These are phyloP conservation scores for Yamadazyma sp. DNA, from an alignment of 805 yeast species.

Conservation along the genomic window DNA sequence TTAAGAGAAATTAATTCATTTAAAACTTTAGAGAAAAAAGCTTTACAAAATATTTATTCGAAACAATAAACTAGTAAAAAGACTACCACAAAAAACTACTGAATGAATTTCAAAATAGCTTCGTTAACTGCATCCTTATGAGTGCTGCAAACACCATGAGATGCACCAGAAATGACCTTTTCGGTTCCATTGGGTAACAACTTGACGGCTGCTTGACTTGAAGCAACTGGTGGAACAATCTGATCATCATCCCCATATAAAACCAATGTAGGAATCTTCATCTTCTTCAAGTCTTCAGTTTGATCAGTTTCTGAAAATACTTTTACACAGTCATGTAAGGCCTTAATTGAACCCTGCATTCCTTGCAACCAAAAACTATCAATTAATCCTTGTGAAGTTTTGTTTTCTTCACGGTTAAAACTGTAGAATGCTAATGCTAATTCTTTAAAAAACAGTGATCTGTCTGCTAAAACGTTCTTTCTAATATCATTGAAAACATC, in stretches of 20 bases:
- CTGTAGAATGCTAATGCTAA: slow-evolving; percentile 14
- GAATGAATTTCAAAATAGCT: slow-evolving; percentile 11
- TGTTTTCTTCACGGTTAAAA: slow-evolving; percentile 9
- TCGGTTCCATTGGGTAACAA: slow-evolving; percentile 12
- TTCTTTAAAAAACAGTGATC: slow-evolving; percentile 15
- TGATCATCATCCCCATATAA: slow-evolving; percentile 19
- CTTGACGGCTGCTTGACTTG: slow-evolving; percentile 14
- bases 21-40: no score
- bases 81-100: neutral
- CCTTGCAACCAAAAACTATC: slow-evolving; percentile 17
- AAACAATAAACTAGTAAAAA: no score
- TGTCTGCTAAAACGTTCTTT: slow-evolving; percentile 12
- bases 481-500: slow-evolving; percentile 14
- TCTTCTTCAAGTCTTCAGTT: slow-evolving; percentile 13
- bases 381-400: slow-evolving; percentile 10
- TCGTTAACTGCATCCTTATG: slow-evolving; percentile 12
- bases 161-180: slow-evolving; percentile 10
- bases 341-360: slow-evolving; percentile 16
- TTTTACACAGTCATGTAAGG: slow-evolving; percentile 14
- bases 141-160: slow-evolving; percentile 16
- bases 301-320: slow-evolving; percentile 16
- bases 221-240: slow-evolving; percentile 15
- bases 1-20: no score
- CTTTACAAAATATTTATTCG: no score
- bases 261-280: slow-evolving; percentile 14